Evolutionary conservation across 352 stramenopile genomes (phyloP).

Genomic region (Phytophthora aleatoria): DNA sequence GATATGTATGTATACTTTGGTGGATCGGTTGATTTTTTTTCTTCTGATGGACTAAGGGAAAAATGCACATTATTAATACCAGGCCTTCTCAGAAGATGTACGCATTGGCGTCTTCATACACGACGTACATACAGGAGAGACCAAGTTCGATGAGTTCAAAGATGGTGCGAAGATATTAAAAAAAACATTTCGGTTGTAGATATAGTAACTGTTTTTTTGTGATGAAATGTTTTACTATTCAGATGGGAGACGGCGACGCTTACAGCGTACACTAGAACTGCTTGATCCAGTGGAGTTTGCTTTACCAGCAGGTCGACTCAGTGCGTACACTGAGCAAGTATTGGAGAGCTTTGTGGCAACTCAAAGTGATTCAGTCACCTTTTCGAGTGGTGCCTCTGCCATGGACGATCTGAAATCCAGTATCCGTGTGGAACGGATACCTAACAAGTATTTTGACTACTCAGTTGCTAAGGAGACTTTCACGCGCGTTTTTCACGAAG

Average conservation of each 20-base stretch:
- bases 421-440: conserved; percentile 37
- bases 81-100: conserved; percentile 34
- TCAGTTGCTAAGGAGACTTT: conserved; percentile 15
- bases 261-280: conserved; percentile 29
- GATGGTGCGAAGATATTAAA: conserved; percentile 34
- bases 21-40: background rate
- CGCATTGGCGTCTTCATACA: conserved; percentile 42
- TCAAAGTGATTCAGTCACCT: no score
- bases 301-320: conserved; percentile 40
- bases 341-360: conserved; percentile 32
- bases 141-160: conserved; percentile 51
- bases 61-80: no score
- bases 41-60: no score
- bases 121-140: conserved; percentile 50
- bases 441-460: conserved; percentile 32
- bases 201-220: background rate
- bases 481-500: conserved; percentile 13
- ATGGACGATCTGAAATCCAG: conserved; percentile 4
- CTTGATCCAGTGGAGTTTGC: conserved; percentile 57
- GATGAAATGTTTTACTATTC: background rate
- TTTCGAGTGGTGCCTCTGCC: background rate
- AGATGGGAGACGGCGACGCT: conserved; percentile 36
- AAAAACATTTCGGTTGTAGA: no score
- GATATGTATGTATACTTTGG: background rate
- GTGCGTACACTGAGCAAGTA: conserved; percentile 45